phyloP scores from a whole-genome alignment of 192 early-diverging fungal genomes.

The Backusella morwellensis region DNA sequence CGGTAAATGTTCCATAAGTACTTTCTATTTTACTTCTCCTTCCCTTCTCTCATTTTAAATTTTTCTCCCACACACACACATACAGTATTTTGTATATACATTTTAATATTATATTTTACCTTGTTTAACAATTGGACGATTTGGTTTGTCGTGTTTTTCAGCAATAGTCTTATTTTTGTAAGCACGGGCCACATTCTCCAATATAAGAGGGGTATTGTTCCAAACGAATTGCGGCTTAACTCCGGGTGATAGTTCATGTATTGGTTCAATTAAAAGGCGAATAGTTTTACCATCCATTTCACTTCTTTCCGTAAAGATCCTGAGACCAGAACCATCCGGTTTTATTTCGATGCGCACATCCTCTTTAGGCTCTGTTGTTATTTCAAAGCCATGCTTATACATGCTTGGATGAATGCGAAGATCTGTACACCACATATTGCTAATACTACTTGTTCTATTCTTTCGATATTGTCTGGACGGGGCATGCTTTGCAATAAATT shows the following conservation, averaged over 20 bases:
- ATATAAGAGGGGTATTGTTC: conserved; percentile 1
- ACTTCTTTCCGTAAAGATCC: conserved; percentile 34
- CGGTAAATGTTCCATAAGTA: not conserved
- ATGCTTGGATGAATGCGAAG: conserved; percentile 38
- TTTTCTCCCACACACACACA: not conserved
- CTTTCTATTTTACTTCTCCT: not conserved
- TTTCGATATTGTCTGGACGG: conserved; percentile 19
- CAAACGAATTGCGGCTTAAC: conserved; percentile 1
- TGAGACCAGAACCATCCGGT: conserved; percentile 40
- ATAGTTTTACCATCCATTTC: conserved; percentile 25
- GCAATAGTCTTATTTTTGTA: not conserved
- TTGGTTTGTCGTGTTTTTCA: not conserved
- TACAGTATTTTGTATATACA: not conserved
- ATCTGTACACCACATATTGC: conserved; percentile 38
- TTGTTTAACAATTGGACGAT: not conserved
- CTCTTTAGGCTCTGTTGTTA: conserved; percentile 35
- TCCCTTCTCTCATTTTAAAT: not conserved
- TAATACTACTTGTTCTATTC: conserved; percentile 1
- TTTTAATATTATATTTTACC: not conserved
- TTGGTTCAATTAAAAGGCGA: conserved; percentile 6
- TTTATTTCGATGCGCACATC: conserved; percentile 38
- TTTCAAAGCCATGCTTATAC: conserved; percentile 41
- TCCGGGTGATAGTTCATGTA: not conserved
- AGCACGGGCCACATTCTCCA: not conserved
- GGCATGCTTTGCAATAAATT: conserved; percentile 30